Conservation (phyloP, 1,284 basidiomycete species). For the Marasmius sp. region DNA sequence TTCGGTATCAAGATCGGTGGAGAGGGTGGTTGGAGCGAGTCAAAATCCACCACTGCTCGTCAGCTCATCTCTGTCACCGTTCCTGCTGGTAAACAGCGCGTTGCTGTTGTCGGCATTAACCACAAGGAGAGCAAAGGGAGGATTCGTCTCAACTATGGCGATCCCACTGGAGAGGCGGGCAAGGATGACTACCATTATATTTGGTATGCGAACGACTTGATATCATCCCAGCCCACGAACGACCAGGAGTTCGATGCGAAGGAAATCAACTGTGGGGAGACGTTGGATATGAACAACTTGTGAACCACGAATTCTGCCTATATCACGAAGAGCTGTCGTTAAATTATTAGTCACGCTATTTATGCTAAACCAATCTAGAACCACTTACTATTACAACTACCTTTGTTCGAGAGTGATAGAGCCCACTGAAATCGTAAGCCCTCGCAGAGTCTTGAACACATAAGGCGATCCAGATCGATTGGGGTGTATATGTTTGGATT, state of each 20-base stretch:
- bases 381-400: too few species aligned
- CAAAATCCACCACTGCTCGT: background rate
- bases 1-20: slow-evolving; percentile 4
- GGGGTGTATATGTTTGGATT: too few species aligned
- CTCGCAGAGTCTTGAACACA: too few species aligned
- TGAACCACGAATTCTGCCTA: background rate
- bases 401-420: too few species aligned
- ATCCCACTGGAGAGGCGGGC: slow-evolving; percentile 1
- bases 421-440: too few species aligned
- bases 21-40: background rate
- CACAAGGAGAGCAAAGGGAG: background rate
- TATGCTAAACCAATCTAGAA: too few species aligned
- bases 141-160: background rate
- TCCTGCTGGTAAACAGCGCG: background rate
- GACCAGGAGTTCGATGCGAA: background rate
- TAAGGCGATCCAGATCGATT: too few species aligned
- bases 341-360: too few species aligned
- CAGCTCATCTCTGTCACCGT: background rate
- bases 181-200: slow-evolving; percentile 3
- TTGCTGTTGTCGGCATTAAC: background rate
- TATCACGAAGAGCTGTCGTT: too few species aligned
- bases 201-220: background rate
- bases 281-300: background rate
- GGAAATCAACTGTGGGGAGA: slow-evolving; percentile 5
- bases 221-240: slow-evolving; percentile 1